Percentiles rank a stretch among this genome's conserved stretches.
Conservation (phyloP, 306 rosid genomes). For the Cotoneaster glaucophyllus region DNA sequence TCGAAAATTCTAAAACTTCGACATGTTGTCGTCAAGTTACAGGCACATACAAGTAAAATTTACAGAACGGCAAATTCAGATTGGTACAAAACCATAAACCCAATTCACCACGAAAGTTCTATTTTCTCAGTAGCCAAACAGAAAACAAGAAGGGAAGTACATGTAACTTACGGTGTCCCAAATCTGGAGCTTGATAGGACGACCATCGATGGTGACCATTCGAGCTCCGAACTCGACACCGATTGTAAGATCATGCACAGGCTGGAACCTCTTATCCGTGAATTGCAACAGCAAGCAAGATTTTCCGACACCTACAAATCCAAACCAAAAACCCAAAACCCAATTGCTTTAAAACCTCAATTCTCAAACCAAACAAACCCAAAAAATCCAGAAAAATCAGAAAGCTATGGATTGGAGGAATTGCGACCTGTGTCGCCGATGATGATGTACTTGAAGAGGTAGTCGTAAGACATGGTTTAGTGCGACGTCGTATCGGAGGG, state of each 20-base stretch:
- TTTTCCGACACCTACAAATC: slow-evolving; percentile 76
- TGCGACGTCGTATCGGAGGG: slow-evolving; percentile 18
- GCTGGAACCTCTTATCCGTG: slow-evolving; percentile 96
- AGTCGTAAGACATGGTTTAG: slow-evolving; percentile 76
- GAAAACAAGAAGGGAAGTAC: background rate
- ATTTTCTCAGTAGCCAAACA: background rate
- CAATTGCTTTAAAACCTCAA: background rate
- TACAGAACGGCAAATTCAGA: background rate
- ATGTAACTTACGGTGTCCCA: slow-evolving; percentile 77
- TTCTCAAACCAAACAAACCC: background rate
- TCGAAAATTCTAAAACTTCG: background rate
- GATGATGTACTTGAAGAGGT: slow-evolving; percentile 96
- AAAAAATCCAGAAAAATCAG: background rate
- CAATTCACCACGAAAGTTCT: background rate
- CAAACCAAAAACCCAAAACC: background rate
- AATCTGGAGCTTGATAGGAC: slow-evolving; percentile 94
- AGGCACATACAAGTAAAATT: background rate
- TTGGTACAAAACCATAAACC: background rate
- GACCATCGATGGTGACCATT: slow-evolving; percentile 75
- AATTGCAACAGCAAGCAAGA: slow-evolving; percentile 89
- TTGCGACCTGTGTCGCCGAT: slow-evolving; percentile 89
- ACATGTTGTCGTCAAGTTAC: background rate
- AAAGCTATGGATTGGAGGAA: slow-evolving; percentile 19
- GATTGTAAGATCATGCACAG: slow-evolving; percentile 95
- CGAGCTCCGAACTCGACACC: slow-evolving; percentile 99